phyloP scores from a whole-genome alignment of 116 monocot species.

The Papilionanthe hybrid region DNA sequence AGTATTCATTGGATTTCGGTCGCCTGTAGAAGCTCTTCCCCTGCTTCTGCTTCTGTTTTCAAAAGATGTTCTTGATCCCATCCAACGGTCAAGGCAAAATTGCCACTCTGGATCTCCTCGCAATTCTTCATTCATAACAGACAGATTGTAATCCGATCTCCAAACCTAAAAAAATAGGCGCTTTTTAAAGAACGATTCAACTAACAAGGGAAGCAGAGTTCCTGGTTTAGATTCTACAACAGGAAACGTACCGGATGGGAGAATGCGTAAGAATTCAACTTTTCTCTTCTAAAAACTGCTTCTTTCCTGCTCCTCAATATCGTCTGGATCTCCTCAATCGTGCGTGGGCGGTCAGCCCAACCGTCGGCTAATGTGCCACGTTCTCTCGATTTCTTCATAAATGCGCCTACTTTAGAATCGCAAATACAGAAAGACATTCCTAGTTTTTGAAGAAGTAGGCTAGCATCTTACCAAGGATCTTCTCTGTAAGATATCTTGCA shows the following conservation, averaged over 20 bases:
- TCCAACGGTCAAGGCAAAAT: conserved; percentile 64
- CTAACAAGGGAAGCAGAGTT: too few relatives aligned
- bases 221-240: background rate
- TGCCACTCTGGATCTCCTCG: conserved; percentile 22
- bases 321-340: conserved; percentile 72
- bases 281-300: conserved; percentile 64
- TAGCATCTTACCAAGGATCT: conserved; percentile 36
- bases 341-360: conserved; percentile 50
- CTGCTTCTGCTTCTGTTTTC: conserved; percentile 55
- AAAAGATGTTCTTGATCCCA: conserved; percentile 61
- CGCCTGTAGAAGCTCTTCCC: conserved; percentile 51
- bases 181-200: background rate
- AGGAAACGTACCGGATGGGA: background rate
- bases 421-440: background rate
- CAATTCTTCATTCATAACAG: conserved; percentile 28
- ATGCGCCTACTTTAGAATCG: background rate
- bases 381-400: conserved; percentile 39
- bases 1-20: conserved; percentile 72
- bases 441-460: background rate
- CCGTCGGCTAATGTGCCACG: conserved; percentile 52
- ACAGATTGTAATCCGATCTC: conserved; percentile 52
- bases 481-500: conserved; percentile 20
- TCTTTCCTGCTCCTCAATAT: conserved; percentile 54
- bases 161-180: conserved; percentile 13
- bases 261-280: conserved; percentile 24